These are phyloP conservation scores for Botrytis pseudocinerea DNA, from an alignment of 2,329 filamentous ascomycete genomes.

Conservation along the genomic window DNA sequence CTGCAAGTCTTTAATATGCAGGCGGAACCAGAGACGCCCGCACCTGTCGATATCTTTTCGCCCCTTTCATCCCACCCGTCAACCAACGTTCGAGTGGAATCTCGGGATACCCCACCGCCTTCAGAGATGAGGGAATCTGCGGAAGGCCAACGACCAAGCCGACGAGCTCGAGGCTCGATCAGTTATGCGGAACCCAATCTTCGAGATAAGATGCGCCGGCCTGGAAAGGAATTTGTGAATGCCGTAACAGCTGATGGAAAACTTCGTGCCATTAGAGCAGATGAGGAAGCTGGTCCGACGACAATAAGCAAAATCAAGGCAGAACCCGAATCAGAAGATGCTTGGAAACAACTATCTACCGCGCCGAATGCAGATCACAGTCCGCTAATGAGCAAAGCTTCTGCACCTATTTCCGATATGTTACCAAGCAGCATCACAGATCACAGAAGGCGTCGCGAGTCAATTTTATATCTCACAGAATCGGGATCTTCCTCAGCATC, in stretches of 20 bases:
- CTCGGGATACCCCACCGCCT: constrained; percentile 60
- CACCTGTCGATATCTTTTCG: constrained; percentile 47
- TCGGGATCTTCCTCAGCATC: constrained; percentile 27
- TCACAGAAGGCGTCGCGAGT: constrained; percentile 40
- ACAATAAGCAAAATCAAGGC: constrained; percentile 33
- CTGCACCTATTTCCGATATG: constrained; percentile 26
- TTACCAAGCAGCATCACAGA: constrained; percentile 37
- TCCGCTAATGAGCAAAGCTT: constrained; percentile 36
- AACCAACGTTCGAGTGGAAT: constrained; percentile 32
- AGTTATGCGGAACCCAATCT: constrained; percentile 84
- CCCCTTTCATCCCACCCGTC: constrained; percentile 53
- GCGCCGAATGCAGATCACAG: constrained; percentile 38
- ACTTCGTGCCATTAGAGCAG: constrained; percentile 35
- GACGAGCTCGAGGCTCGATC: constrained; percentile 66
- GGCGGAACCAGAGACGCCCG: constrained; percentile 42
- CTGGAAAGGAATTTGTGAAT: constrained; percentile 73
- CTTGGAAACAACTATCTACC: constrained; percentile 37
- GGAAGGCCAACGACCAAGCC: constrained; percentile 62
- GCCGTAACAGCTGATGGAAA: constrained; percentile 68
- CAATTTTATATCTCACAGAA: constrained; percentile 36
- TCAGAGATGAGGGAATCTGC: constrained; percentile 55
- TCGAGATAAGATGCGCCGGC: constrained; percentile 79
- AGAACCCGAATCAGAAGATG: constrained; percentile 38
- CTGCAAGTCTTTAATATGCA: constrained; percentile 40
- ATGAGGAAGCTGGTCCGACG: constrained; percentile 29